Percentiles rank a stretch among this genome's conserved stretches.
Evolutionary conservation across 2,329 filamentous ascomycete species (phyloP).

Genomic region (Fusarium floridanum): DNA sequence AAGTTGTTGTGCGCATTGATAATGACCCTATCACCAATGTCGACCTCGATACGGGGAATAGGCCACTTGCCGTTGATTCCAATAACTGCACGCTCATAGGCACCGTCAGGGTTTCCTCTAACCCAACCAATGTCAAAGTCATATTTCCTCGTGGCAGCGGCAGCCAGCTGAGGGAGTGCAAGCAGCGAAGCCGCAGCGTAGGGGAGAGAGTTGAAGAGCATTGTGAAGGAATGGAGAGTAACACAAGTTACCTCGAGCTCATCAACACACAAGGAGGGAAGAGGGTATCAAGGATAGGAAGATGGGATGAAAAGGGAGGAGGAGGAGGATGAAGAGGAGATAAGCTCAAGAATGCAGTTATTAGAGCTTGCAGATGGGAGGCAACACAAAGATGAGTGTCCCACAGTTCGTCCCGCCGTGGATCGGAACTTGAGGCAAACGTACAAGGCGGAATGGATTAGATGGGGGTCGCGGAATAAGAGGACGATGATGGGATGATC

Average conservation of each 20-base stretch:
- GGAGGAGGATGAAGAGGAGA: slow-evolving; percentile 7
- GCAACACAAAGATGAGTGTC: neutral
- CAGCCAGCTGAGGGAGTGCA: slow-evolving; percentile 34
- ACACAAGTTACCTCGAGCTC: slow-evolving; percentile 15
- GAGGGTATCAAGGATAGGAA: slow-evolving; percentile 1
- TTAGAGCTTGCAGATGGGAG: slow-evolving; percentile 15
- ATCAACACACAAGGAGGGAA: slow-evolving; percentile 2
- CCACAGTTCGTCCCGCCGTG: slow-evolving; percentile 7
- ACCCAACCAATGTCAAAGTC: slow-evolving; percentile 81
- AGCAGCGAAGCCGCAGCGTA: slow-evolving; percentile 35
- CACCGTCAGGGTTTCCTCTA: slow-evolving; percentile 76
- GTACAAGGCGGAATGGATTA: slow-evolving; percentile 2
- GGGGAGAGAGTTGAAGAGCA: slow-evolving; percentile 32
- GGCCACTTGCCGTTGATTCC: slow-evolving; percentile 85
- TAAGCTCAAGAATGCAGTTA: slow-evolving; percentile 2
- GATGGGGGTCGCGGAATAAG: slow-evolving; percentile 27
- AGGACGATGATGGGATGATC: slow-evolving; percentile 22
- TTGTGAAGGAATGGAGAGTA: slow-evolving; percentile 13
- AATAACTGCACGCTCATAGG: slow-evolving; percentile 72
- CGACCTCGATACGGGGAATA: slow-evolving; percentile 73
- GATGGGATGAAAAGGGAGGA: neutral
- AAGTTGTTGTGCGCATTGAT: slow-evolving; percentile 71
- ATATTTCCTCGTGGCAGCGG: slow-evolving; percentile 64
- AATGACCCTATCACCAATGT: slow-evolving; percentile 71
- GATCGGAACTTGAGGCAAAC: slow-evolving; percentile 9